Percentiles rank a stretch among this genome's conserved stretches.
These are phyloP conservation scores for Quercus lobata DNA, from an alignment of 331 rosid species.

Conservation along the genomic window DNA sequence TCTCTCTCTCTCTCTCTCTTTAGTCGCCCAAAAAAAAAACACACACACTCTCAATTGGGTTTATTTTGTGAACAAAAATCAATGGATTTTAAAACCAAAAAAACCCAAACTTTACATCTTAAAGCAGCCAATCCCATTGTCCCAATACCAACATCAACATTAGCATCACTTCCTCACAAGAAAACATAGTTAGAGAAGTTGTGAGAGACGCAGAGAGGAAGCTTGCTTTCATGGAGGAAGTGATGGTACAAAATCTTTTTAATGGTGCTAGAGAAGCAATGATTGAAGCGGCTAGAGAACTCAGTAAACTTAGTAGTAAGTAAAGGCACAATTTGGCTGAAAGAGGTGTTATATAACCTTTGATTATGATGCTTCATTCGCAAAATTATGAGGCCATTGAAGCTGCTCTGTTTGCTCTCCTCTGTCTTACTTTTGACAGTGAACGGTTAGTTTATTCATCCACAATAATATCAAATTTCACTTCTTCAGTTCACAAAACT, in stretches of 20 bases:
- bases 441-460: constrained; percentile 54
- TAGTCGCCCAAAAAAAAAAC: too few species aligned
- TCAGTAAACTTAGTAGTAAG: constrained; percentile 43
- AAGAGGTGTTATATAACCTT: constrained; percentile 47
- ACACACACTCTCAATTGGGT: too few species aligned
- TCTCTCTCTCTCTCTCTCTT: too few species aligned
- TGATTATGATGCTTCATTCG: constrained; percentile 71
- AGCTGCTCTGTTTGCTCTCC: constrained; percentile 70
- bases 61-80: constrained; percentile 29
- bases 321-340: constrained; percentile 54
- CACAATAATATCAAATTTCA: not conserved
- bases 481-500: not conserved
- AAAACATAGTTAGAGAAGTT: constrained; percentile 6
- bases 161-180: constrained; percentile 17
- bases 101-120: constrained; percentile 49
- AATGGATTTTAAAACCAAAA: constrained; percentile 60
- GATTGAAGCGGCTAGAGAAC: constrained; percentile 50
- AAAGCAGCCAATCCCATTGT: constrained; percentile 48
- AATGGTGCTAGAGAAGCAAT: constrained; percentile 43
- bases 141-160: constrained; percentile 26
- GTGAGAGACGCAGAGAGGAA: constrained; percentile 11
- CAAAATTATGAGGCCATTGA: constrained; percentile 47
- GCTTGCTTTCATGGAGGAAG: constrained; percentile 48
- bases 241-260: constrained; percentile 42
- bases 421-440: constrained; percentile 66